These are phyloP conservation scores for Suillus brevipes DNA, from an alignment of 768 basidiomycete species.

Conservation along the genomic window DNA sequence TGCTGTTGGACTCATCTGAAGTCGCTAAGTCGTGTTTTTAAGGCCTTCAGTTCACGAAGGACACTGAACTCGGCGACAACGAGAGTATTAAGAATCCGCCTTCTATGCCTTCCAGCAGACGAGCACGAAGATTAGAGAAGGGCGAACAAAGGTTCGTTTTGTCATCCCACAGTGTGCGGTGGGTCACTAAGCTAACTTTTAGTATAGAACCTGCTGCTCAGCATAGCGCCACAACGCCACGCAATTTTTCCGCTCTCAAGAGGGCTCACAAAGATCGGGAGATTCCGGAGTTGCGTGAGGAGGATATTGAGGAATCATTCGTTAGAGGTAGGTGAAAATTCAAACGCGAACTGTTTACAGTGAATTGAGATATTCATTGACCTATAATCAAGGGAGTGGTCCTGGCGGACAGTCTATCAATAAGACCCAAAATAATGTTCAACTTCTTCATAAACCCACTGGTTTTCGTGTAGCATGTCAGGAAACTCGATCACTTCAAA, in stretches of 20 bases:
- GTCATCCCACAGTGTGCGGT: conserved; percentile 1
- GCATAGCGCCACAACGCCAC: conserved; percentile 30
- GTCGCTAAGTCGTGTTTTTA: conserved; percentile 3
- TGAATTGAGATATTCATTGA: conserved; percentile 10
- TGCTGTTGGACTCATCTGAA: neutral
- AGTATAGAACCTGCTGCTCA: conserved; percentile 34
- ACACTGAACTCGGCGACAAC: conserved; percentile 89
- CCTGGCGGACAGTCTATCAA: conserved; percentile 98
- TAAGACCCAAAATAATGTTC: conserved; percentile 91
- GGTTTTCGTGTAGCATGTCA: conserved; percentile 87
- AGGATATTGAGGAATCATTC: conserved; percentile 85
- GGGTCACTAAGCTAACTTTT: conserved; percentile 14
- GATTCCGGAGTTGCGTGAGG: conserved; percentile 69
- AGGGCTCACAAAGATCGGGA: conserved; percentile 63
- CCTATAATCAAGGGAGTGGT: conserved; percentile 62
- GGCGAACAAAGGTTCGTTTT: conserved; percentile 28
- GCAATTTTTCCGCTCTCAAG: conserved; percentile 70
- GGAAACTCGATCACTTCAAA: conserved; percentile 78
- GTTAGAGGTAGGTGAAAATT: conserved; percentile 64
- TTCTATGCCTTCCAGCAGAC: conserved; percentile 46
- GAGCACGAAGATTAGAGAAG: conserved; percentile 46
- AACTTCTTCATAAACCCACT: conserved; percentile 85
- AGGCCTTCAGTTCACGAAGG: conserved; percentile 73
- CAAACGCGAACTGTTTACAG: conserved; percentile 1
- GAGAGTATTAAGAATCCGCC: conserved; percentile 68